Evolutionary conservation across 805 yeast species (phyloP).

Genomic region (Monosporozyma unispora): DNA sequence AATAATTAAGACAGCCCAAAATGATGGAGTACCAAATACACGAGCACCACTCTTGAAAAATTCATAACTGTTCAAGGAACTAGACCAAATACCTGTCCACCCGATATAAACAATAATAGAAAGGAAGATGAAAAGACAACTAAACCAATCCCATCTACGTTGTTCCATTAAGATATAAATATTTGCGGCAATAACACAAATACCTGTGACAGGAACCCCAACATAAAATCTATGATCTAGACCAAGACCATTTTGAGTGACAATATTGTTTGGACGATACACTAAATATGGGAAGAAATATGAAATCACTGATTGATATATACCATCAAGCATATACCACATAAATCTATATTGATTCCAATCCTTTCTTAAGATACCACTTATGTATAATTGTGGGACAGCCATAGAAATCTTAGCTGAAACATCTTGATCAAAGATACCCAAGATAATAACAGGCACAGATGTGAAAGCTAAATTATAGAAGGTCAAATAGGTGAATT

Average conservation of each 20-base stretch:
- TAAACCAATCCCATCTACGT: conserved; percentile 76
- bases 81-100: conserved; percentile 81
- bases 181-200: conserved; percentile 61
- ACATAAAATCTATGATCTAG: conserved; percentile 67
- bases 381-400: conserved; percentile 65
- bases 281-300: conserved; percentile 66
- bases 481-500: conserved; percentile 72
- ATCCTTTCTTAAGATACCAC: conserved; percentile 67
- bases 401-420: conserved; percentile 55
- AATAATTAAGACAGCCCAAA: conserved; percentile 59
- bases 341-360: conserved; percentile 62
- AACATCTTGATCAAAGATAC: conserved; percentile 76
- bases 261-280: conserved; percentile 36
- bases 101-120: conserved; percentile 54
- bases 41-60: conserved; percentile 63
- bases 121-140: conserved; percentile 44
- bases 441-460: conserved; percentile 67
- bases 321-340: conserved; percentile 69
- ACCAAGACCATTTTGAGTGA: conserved; percentile 45
- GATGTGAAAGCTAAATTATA: conserved; percentile 80
- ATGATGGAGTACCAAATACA: conserved; percentile 49
- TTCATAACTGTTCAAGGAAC: conserved; percentile 44
- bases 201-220: conserved; percentile 59
- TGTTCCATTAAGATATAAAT: conserved; percentile 57
- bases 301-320: conserved; percentile 66